Evolutionary conservation across 257 asterid genomes (phyloP), one percentile per base, ranked within the genome.

Genomic region (Ehretia macrophylla): DNA sequence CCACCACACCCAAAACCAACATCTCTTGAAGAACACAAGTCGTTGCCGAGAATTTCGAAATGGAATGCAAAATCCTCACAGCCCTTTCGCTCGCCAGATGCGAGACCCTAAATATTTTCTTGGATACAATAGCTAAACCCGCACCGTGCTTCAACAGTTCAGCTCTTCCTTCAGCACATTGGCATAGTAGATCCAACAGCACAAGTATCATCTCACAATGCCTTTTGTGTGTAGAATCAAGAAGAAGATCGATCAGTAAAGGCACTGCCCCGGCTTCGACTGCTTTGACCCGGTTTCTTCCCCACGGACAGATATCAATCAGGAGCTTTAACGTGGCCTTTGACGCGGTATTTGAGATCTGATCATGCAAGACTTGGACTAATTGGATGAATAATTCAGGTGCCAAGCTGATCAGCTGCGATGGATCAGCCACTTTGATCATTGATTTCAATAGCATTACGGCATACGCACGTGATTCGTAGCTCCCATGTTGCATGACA

Each of bases 111-210:
- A 91, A 79, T 1, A 85, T 81, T 77, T 88, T 91, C 74, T 88
- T 91, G 1, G 98, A 82, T 0, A 91, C 88, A 3, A 85, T 55
- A 2, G 97, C 97, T 22, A 91, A 10, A 0, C 98, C 98, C 0
- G 95, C 98, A 0, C 80, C 72, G 66, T 91, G 98, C n/a, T 57
- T 72, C 46, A 88, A 21, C 27, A 91, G 51, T 70, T 79, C 94
- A 0, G 95, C 85, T 54, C 98, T 65, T 4, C 98, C 98, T 49
- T 91, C 98, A 0, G 98, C 95, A 58, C 90, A 82, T 63, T 79
- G 95, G 79, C 95, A 85, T 1, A 88, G 62, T 48, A 63, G 56
- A 35, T 91, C 98, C 56, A 91, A 4, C 23, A 79, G 64, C 11
- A 46, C 44, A 13, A 91, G 19, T 1, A 73, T 47, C 83, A 82